phyloP scores from a whole-genome alignment of 805 yeast genomes.

The Yarrowia divulgata region DNA sequence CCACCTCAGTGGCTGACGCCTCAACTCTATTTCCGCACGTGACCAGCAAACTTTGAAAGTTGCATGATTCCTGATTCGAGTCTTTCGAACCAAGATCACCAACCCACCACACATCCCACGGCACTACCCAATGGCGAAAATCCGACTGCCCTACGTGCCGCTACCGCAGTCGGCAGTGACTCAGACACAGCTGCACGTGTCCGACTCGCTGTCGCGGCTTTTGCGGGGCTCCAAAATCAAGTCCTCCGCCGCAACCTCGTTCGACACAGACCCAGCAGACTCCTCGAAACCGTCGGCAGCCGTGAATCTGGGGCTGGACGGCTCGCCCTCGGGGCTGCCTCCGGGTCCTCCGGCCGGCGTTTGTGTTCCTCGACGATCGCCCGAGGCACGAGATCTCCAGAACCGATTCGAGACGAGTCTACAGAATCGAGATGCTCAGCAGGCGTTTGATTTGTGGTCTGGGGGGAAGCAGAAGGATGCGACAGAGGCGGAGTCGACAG shows the following conservation, averaged over 20 bases:
- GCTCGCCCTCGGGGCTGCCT: constrained; percentile 4
- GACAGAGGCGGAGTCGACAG: neutral
- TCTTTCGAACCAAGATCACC: neutral
- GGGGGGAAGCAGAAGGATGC: neutral
- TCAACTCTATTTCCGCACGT: constrained; percentile 2
- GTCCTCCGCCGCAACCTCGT: neutral
- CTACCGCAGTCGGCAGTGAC: constrained; percentile 36
- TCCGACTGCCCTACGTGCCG: constrained; percentile 33
- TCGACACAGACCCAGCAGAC: neutral
- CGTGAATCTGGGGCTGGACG: constrained; percentile 15
- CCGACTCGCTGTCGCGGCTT: constrained; percentile 18
- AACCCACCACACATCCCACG: neutral
- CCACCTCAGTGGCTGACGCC: constrained; percentile 30
- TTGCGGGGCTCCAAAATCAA: constrained; percentile 11
- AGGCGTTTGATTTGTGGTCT: constrained; percentile 7
- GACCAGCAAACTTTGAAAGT: constrained; percentile 30
- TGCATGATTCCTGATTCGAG: constrained; percentile 13
- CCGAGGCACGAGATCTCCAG: neutral
- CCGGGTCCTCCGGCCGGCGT: neutral
- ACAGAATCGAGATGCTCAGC: neutral
- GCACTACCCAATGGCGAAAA: constrained; percentile 10
- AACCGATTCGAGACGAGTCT: neutral
- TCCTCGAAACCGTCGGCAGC: neutral
- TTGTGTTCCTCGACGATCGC: neutral
- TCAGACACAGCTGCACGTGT: constrained; percentile 4